Base-by-base conservation (phyloP, 106 monocot genomes). In the Iris macrosiphon region DNA sequence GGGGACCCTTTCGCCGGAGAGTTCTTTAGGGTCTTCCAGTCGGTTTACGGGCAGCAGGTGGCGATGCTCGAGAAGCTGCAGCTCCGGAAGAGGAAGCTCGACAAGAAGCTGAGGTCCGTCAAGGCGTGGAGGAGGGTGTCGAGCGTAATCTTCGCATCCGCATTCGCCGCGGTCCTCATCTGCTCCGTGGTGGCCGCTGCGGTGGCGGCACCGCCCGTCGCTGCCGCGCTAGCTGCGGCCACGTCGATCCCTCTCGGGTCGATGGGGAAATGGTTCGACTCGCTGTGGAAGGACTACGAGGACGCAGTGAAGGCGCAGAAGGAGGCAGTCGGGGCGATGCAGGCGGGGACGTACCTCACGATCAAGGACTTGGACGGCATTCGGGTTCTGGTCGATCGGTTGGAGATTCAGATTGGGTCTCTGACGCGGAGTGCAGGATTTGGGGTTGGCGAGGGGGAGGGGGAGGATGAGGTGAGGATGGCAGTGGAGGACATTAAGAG, bases 181-280 rank as follows among this genome's bases (percentile, higher is more conserved):
- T 84, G 79, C 58, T 79, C 84, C 0, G 67, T 84, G 3, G 75
- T 84, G 16, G 67, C 75, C 0, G 78, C 78, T 0, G 78, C 71
- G 1, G 57, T 74, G 62, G 69, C 74, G 0, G 77, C 83, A 0
- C 78, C 83, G 2, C 83, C 83, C 1, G 78, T 78, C 14, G 83
- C 74, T 3, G 78, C 74, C 2, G 83, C 78, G 0, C 45, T 66
- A 24, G 84, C 75, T 1, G 60, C 84, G 0, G 84, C 53, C 3
- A 42, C 63, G 0, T 68, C 84, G 3, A 63, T 67, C 7, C 75
- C 79, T 1, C 1, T 75, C 15, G 79, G 75, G 0, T 72, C 79
- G 4, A 59, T 75, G 64, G 75, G 79, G 40, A 71, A 79, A 14
- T 85, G 84, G 84, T 52, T 85, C 19, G 68, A 75, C 57, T 85